Evolutionary conservation across 495 filamentous ascomycete genomes (phyloP), one percentile per base, ranked within the genome.

Genomic region (Rostrohypoxylon terebratum): DNA sequence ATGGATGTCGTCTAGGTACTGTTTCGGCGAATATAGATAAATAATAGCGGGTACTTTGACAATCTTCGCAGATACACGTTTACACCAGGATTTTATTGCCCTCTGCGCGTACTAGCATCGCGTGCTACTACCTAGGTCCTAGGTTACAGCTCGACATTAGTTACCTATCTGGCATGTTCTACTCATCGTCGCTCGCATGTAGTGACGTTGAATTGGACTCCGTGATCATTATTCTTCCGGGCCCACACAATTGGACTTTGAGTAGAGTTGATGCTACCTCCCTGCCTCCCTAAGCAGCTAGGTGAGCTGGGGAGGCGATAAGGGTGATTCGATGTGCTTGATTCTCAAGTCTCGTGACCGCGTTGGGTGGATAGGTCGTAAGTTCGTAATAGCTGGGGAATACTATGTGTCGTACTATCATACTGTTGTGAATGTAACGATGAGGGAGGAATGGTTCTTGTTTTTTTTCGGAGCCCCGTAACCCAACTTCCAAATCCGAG

Each of bases 341-440:
- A n/a, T 23, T 36, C 18, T 38, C 3, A 25, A 14, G 55, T 59
- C 55, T 59, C 55, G 55, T 59, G 55, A 59, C 55, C n/a, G 16
- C 44, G 18, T 44, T 20, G 25, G 34, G 36, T 42, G 18, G n/a
- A 18, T 45, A 14, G 38, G 38, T 13, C 38, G 14, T n/a, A 42
- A 1, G 8, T 44, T 16, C 13, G 40, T 3, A 16, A 5, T 44
- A 44, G 14, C 13, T 44, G 14, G 0, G 14, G 13, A 5, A 14
- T 28, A 28, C 2, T 28, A 28, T 28, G 28, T 28, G 6, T 28
- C 28, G 28, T 28, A 28, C 28, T 28, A 28, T 28, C 28, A 5
- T 28, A 28, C 28, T 28, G 6, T 5, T 28, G 6, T 28, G 28
- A 28, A 28, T 28, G 28, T 44, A 44, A 44, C 40, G 14, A 44